These are phyloP conservation scores for Debaryomyces coudertii DNA, from an alignment of 1,139 yeast species.

Conservation along the genomic window DNA sequence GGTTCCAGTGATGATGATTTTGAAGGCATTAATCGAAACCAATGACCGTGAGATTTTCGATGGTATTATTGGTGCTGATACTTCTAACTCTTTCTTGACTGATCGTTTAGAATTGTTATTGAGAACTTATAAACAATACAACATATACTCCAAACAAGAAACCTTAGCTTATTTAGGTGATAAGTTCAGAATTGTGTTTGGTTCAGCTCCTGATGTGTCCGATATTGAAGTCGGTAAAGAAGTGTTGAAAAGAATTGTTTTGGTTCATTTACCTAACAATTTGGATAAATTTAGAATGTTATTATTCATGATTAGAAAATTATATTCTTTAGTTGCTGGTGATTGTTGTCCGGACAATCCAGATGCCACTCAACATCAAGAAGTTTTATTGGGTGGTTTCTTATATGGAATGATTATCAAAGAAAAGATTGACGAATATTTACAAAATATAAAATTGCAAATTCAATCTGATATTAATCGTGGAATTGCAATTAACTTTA, in stretches of 20 bases:
- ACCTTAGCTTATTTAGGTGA: constrained; percentile 93
- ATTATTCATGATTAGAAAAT: constrained; percentile 91
- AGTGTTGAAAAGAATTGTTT: constrained; percentile 78
- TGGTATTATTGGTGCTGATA: constrained; percentile 90
- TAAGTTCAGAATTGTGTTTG: constrained; percentile 91
- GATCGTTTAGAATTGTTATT: constrained; percentile 95
- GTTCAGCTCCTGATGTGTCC: constrained; percentile 82
- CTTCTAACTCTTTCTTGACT: constrained; percentile 86
- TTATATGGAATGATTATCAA: constrained; percentile 94
- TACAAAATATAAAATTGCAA: constrained; percentile 72
- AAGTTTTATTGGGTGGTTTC: constrained; percentile 93
- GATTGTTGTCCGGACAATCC: constrained; percentile 98
- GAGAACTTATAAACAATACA: constrained; percentile 83
- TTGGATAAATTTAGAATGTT: constrained; percentile 83
- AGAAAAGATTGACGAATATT: constrained; percentile 93
- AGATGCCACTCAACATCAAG: constrained; percentile 99
- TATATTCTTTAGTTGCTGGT: constrained; percentile 93
- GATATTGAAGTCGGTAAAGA: constrained; percentile 92
- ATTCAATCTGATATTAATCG: constrained; percentile 81
- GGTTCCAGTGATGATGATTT: constrained; percentile 89
- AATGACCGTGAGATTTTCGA: constrained; percentile 95
- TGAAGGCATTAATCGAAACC: constrained; percentile 87
- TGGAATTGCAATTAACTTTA: constrained; percentile 80
- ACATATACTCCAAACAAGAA: constrained; percentile 78
- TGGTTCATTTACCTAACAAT: constrained; percentile 79